Evolutionary conservation across 495 filamentous ascomycete species (phyloP).

Genomic region (Lasiosphaeria ovina): DNA sequence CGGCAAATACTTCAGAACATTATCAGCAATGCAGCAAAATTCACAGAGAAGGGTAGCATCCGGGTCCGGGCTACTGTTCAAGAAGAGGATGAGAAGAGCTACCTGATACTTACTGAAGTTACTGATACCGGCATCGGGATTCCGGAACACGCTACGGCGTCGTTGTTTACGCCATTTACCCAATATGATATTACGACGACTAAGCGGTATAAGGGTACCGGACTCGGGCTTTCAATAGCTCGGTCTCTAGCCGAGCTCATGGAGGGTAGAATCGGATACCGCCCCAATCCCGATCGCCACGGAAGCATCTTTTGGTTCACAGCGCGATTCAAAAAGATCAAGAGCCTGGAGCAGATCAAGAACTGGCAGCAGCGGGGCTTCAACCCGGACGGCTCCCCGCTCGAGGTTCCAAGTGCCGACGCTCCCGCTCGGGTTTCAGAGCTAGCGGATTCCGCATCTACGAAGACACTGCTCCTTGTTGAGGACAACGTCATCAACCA

Average conservation of each 20-base stretch:
- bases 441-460: constrained; percentile 20
- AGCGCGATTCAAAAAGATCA: constrained; percentile 48
- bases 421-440: constrained; percentile 17
- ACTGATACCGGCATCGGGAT: constrained; percentile 78
- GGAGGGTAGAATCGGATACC: constrained; percentile 62
- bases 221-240: constrained; percentile 75
- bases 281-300: constrained; percentile 48
- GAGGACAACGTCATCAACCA: constrained; percentile 66
- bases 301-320: constrained; percentile 64
- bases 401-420: constrained; percentile 18
- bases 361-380: constrained; percentile 21
- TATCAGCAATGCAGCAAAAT: constrained; percentile 48
- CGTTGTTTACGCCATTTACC: constrained; percentile 78
- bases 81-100: constrained; percentile 42
- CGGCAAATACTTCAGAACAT: constrained; percentile 51
- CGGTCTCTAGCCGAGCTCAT: constrained; percentile 70
- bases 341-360: constrained; percentile 30
- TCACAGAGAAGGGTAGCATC: constrained; percentile 47
- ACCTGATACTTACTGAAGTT: constrained; percentile 57
- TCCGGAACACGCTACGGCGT: constrained; percentile 55
- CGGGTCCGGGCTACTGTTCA: constrained; percentile 31
- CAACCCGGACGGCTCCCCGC: constrained; percentile 9
- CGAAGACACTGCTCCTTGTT: constrained; percentile 53
- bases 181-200: constrained; percentile 74
- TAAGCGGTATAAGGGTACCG: constrained; percentile 78